These are phyloP conservation scores for Tephrocybe sp. DNA, from an alignment of 768 basidiomycete genomes.

Conservation along the genomic window DNA sequence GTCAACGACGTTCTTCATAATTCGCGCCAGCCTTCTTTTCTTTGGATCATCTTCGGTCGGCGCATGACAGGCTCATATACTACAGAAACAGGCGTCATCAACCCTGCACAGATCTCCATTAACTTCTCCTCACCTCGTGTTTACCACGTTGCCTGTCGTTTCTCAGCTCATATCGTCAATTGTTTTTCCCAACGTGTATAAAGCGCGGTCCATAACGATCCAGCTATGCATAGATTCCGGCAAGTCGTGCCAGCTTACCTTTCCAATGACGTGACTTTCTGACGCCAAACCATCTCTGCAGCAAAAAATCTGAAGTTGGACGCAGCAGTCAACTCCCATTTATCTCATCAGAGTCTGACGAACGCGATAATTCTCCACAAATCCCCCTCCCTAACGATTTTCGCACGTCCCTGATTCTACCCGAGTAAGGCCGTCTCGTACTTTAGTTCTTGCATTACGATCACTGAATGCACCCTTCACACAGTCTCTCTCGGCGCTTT, in stretches of 20 bases:
- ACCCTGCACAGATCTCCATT: conserved; percentile 29
- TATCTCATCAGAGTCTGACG: conserved; percentile 29
- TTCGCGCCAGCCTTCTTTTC: conserved; percentile 1
- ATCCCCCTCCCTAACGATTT: conserved; percentile 76
- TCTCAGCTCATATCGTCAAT: conserved; percentile 33
- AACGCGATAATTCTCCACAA: conserved; percentile 45
- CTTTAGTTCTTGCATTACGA: conserved; percentile 13
- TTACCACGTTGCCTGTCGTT: conserved; percentile 67
- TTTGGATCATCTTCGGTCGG: conserved; percentile 2
- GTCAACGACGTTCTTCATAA: neutral
- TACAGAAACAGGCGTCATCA: conserved; percentile 10
- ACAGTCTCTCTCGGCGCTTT: conserved; percentile 80
- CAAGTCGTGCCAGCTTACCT: conserved; percentile 39
- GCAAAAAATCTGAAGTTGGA: conserved; percentile 79
- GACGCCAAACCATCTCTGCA: conserved; percentile 31
- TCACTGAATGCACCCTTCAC: conserved; percentile 19
- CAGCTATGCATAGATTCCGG: conserved; percentile 81
- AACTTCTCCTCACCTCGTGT: conserved; percentile 61
- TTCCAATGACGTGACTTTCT: conserved; percentile 23
- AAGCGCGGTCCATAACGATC: conserved; percentile 49
- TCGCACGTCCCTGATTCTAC: conserved; percentile 83
- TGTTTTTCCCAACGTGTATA: conserved; percentile 60
- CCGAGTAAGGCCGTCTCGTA: conserved; percentile 59
- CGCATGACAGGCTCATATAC: conserved; percentile 14
- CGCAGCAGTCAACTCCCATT: conserved; percentile 38